Evolutionary conservation across 164 flowering plant species (phyloP).

Genomic region (Stephania cephalantha): DNA sequence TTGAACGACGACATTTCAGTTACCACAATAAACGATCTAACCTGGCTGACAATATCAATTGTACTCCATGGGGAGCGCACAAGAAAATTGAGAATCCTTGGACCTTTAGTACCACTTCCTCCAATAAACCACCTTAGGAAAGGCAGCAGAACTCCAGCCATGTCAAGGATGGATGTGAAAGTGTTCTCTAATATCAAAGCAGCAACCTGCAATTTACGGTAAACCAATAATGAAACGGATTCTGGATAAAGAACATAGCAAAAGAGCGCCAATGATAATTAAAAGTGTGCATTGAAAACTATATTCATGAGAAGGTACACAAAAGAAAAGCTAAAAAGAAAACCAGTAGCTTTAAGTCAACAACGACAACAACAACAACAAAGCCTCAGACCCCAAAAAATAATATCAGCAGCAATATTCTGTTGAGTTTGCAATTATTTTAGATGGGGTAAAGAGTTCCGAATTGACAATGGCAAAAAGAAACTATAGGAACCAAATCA

Average conservation of each 20-base stretch:
- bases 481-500: too few relatives aligned
- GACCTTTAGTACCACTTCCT: slow-evolving; percentile 68
- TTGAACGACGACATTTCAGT: background rate
- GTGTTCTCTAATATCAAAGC: slow-evolving; percentile 90
- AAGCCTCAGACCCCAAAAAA: background rate
- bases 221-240: background rate
- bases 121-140: slow-evolving; percentile 94
- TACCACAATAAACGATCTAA: slow-evolving; percentile 21
- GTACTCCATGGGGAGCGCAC: slow-evolving; percentile 98
- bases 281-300: too few relatives aligned
- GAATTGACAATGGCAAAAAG: background rate
- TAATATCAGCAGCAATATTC: background rate
- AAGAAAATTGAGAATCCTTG: slow-evolving; percentile 63
- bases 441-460: background rate
- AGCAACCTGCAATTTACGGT: slow-evolving; percentile 47
- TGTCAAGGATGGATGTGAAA: slow-evolving; percentile 94
- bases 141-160: slow-evolving; percentile 95
- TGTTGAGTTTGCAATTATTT: background rate
- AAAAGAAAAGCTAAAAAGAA: too few relatives aligned
- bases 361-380: background rate
- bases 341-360: too few relatives aligned
- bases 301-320: too few relatives aligned
- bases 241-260: background rate
- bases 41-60: slow-evolving; percentile 78
- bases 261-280: background rate